Evolutionary conservation across 2,329 filamentous ascomycete genomes (phyloP).

Genomic region (Ploettnerulaceae sp.): DNA sequence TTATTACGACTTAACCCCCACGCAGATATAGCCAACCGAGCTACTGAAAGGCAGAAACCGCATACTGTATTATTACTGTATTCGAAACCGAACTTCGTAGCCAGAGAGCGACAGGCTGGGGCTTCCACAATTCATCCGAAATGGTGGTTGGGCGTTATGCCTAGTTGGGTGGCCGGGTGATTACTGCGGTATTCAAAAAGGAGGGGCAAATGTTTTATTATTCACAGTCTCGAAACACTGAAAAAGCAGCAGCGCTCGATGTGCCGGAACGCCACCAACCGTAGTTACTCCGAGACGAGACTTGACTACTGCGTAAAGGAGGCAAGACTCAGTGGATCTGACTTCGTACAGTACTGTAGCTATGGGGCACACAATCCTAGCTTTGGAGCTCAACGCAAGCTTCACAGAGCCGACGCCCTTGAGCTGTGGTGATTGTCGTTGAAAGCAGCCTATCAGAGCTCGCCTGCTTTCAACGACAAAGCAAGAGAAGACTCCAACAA

Average conservation of each 20-base stretch:
- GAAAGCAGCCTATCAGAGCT: constrained; percentile 1
- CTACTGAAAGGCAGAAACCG: background rate
- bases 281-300: constrained; percentile 5
- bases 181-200: background rate
- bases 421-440: background rate
- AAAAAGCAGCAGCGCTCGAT: background rate
- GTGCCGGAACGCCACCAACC: constrained; percentile 1
- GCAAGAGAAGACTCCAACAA: constrained; percentile 1
- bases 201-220: background rate
- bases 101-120: background rate
- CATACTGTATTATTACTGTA: too few species aligned
- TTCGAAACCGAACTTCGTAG: constrained; percentile 5
- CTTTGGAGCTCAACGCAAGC: background rate
- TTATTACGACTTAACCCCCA: constrained; percentile 13
- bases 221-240: background rate
- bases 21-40: too few species aligned
- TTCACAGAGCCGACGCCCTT: background rate
- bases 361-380: constrained; percentile 3
- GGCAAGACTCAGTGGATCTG: background rate
- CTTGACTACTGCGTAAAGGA: too few species aligned
- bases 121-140: background rate
- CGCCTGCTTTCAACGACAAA: constrained; percentile 16
- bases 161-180: constrained; percentile 1
- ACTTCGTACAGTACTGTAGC: background rate
- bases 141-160: background rate